A percentile compares a stretch with the other conserved stretches of the same genome.
phyloP scores from a whole-genome alignment of 192 early-diverging fungal genomes.

The Powellomyces hirtus region DNA sequence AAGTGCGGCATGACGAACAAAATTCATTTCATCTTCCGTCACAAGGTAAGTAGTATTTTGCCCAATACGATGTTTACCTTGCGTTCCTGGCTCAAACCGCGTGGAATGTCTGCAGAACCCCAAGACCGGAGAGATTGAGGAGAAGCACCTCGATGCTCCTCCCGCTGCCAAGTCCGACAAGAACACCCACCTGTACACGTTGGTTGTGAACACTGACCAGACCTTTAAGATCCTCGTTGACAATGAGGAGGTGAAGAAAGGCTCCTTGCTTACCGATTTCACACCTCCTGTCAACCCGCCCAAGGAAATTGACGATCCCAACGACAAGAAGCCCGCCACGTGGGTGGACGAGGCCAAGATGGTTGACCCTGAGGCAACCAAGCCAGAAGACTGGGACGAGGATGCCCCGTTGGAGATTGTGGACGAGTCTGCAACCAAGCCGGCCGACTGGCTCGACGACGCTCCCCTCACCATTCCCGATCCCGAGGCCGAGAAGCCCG shows the following conservation, averaged over 20 bases:
- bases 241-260: constrained; percentile 58
- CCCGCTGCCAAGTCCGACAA: constrained; percentile 68
- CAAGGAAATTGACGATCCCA: constrained; percentile 61
- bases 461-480: constrained; percentile 73
- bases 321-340: constrained; percentile 80
- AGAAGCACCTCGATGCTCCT: constrained; percentile 80
- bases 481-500: constrained; percentile 78
- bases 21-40: constrained; percentile 90
- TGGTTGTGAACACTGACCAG: constrained; percentile 81
- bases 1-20: constrained; percentile 90
- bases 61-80: too few relatives aligned
- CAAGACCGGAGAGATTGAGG: constrained; percentile 71
- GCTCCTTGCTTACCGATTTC: constrained; percentile 77
- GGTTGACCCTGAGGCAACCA: constrained; percentile 72
- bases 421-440: constrained; percentile 76
- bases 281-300: constrained; percentile 84
- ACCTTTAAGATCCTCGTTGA: constrained; percentile 77
- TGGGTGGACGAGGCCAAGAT: constrained; percentile 89
- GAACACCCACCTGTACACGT: constrained; percentile 75
- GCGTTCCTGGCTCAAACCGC: too few relatives aligned
- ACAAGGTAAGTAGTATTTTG: constrained; percentile 60
- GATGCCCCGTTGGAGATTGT: constrained; percentile 75
- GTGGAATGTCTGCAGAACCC: constrained; percentile 70
- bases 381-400: constrained; percentile 86
- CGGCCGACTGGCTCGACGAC: constrained; percentile 84